These are phyloP conservation scores for Ustilago tritici DNA, from an alignment of 1,284 basidiomycete species.

Conservation along the genomic window DNA sequence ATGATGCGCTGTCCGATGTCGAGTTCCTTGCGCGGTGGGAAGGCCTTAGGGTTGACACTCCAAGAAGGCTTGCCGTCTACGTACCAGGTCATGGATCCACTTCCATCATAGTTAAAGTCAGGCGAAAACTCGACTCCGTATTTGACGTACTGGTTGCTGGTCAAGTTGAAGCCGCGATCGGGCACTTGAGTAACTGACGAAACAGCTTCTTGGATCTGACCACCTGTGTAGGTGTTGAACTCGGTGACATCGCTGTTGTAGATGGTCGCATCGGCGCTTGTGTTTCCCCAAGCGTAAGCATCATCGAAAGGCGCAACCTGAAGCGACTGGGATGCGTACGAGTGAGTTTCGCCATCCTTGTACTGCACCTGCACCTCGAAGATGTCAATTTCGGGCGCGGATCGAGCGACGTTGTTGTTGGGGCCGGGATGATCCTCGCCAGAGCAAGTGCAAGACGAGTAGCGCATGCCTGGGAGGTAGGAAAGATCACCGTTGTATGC, in stretches of 20 bases:
- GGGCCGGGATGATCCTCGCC: constrained; percentile 66
- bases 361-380: constrained; percentile 73
- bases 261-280: constrained; percentile 48
- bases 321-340: constrained; percentile 66
- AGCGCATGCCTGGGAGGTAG: constrained; percentile 64
- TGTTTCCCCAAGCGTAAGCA: constrained; percentile 59
- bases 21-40: constrained; percentile 38
- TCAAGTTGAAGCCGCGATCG: constrained; percentile 55
- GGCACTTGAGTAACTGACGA: constrained; percentile 62
- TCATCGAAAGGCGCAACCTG: constrained; percentile 69
- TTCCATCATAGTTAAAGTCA: constrained; percentile 58
- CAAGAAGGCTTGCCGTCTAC: constrained; percentile 66
- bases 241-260: constrained; percentile 50
- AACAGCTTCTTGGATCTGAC: constrained; percentile 67
- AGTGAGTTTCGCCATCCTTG: constrained; percentile 46
- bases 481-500: constrained; percentile 47
- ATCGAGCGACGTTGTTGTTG: constrained; percentile 61
- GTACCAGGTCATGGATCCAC: constrained; percentile 65
- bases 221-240: constrained; percentile 66
- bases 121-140: constrained; percentile 69
- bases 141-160: constrained; percentile 39
- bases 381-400: constrained; percentile 69
- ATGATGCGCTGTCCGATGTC: constrained; percentile 61
- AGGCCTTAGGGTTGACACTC: constrained; percentile 53
- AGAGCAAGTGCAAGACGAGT: constrained; percentile 62